A percentile compares a stretch with the other conserved stretches of the same genome.
phyloP scores from a whole-genome alignment of 805 yeast species.

The Candida incommunis region DNA sequence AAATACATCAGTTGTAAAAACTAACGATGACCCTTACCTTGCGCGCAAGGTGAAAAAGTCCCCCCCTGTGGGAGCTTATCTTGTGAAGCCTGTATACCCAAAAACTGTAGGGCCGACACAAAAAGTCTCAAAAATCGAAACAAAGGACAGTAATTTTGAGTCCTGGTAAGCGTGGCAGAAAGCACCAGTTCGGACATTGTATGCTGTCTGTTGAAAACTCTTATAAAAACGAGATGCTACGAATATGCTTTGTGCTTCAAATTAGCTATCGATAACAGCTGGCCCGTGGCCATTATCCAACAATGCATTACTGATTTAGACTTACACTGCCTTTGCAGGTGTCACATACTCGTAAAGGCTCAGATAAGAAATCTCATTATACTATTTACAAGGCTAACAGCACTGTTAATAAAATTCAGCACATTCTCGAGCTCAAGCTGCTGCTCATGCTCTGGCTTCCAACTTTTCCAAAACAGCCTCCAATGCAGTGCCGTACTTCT shows the following conservation, averaged over 20 bases:
- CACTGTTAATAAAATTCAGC: too few relatives aligned
- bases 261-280: too few relatives aligned
- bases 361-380: background rate
- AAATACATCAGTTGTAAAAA: background rate
- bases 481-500: background rate
- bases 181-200: too few relatives aligned
- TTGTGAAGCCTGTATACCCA: background rate
- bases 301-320: too few relatives aligned
- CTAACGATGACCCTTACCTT: slow-evolving; percentile 3
- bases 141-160: background rate
- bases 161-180: background rate
- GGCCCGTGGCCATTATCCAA: too few relatives aligned
- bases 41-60: background rate
- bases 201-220: too few relatives aligned
- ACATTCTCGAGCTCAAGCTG: too few relatives aligned
- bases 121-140: slow-evolving; percentile 4
- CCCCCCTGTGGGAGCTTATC: background rate
- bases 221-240: too few relatives aligned
- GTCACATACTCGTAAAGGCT: too few relatives aligned
- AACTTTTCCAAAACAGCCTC: background rate
- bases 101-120: background rate
- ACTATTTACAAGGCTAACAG: background rate
- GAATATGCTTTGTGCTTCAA: too few relatives aligned
- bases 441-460: too few relatives aligned
- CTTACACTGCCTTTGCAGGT: too few relatives aligned